Percentiles rank a stretch among this genome's conserved stretches.
Conservation (phyloP, 2,329 filamentous ascomycete species). For the Aspergillus pseudonomiae region DNA sequence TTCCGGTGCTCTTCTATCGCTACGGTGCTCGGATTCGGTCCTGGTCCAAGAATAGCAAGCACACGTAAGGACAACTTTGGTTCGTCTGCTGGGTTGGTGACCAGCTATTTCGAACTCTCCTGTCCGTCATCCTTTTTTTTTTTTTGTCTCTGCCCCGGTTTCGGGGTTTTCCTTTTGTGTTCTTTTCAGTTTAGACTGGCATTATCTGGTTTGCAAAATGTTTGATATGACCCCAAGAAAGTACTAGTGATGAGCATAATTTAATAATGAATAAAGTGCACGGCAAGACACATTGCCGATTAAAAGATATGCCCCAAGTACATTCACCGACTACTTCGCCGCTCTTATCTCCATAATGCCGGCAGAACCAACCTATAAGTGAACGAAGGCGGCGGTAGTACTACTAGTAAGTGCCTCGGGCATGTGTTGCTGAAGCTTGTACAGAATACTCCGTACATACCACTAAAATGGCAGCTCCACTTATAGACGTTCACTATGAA, state of each 20-base stretch:
- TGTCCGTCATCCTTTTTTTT: neutral
- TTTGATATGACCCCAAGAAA: neutral
- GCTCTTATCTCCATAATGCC: too few species aligned
- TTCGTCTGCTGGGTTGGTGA: neutral
- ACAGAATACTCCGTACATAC: too few species aligned
- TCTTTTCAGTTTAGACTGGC: neutral
- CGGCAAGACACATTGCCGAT: too few species aligned
- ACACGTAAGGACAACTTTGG: neutral
- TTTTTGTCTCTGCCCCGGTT: neutral
- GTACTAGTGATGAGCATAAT: neutral
- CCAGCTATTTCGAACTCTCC: neutral
- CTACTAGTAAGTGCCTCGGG: too few species aligned
- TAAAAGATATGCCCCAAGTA: too few species aligned
- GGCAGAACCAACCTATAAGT: too few species aligned
- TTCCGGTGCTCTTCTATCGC: neutral
- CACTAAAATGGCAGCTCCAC: too few species aligned
- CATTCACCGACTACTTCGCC: too few species aligned
- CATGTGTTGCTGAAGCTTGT: too few species aligned
- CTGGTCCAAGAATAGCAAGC: neutral
- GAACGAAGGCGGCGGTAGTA: too few species aligned
- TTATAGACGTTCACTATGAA: too few species aligned
- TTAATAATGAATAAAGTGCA: neutral
- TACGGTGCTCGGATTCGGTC: neutral
- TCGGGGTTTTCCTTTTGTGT: neutral
- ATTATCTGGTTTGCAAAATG: neutral